A percentile compares a stretch with the other conserved stretches of the same genome.
phyloP scores from a whole-genome alignment of 129 eudicot species.

The Silybum marianum region DNA sequence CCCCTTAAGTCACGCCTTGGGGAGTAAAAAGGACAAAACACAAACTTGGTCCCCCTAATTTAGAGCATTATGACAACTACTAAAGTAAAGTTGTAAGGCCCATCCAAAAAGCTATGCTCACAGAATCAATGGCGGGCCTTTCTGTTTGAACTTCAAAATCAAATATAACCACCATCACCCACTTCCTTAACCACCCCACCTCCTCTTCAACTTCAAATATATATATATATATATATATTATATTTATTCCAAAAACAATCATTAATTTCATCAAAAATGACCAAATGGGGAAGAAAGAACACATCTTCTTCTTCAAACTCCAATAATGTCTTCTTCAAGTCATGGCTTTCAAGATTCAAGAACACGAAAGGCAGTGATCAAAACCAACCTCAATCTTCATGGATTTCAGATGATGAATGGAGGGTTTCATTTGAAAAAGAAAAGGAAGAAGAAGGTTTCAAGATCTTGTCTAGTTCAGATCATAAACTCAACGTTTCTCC shows the following conservation, averaged over 20 bases:
- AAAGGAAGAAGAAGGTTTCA: neutral
- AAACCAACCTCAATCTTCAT: neutral
- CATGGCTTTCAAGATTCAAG: conserved; percentile 52
- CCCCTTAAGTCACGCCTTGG: neutral
- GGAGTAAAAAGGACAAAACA: neutral
- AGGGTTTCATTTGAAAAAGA: conserved; percentile 49
- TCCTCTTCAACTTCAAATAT: conserved; percentile 20
- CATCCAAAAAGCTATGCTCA: neutral
- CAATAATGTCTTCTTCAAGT: conserved; percentile 36
- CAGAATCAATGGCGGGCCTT: neutral
- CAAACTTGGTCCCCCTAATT: neutral
- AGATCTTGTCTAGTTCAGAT: conserved; percentile 30
- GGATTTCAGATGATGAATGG: conserved; percentile 40
- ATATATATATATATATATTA: neutral
- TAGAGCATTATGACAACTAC: neutral
- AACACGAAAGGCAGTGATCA: conserved; percentile 2
- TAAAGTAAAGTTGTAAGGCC: neutral
- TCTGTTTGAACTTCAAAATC: neutral
- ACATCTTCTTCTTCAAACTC: conserved; percentile 24
- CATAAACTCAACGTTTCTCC: conserved; percentile 12
- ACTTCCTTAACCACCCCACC: neutral
- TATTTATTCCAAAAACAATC: neutral
- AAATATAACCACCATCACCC: neutral
- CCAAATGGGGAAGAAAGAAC: conserved; percentile 13
- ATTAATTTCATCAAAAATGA: neutral